Percentiles rank a stretch among this genome's conserved stretches.
Evolutionary conservation across 768 basidiomycete species (phyloP).

Genomic region (Pleurotus ostreatus): DNA sequence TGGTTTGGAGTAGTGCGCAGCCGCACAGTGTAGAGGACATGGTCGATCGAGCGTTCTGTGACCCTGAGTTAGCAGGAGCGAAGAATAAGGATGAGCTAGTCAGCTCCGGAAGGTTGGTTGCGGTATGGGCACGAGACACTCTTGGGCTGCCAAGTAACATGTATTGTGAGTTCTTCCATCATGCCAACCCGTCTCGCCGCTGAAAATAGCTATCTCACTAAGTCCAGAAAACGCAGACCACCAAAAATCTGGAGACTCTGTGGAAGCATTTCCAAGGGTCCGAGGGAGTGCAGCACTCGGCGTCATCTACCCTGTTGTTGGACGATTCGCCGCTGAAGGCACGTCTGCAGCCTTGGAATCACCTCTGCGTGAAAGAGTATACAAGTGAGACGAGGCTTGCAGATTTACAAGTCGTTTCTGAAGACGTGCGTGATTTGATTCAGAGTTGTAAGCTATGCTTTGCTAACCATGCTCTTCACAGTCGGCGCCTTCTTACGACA

Average conservation of each 20-base stretch:
- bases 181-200: neutral
- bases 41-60: slow-evolving; percentile 60
- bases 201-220: neutral
- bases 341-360: slow-evolving; percentile 75
- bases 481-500: neutral
- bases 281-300: slow-evolving; percentile 30
- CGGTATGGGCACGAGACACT: slow-evolving; percentile 79
- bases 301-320: slow-evolving; percentile 41
- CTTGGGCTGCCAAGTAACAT: slow-evolving; percentile 57
- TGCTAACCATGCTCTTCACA: no score
- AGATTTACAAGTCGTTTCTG: slow-evolving; percentile 19
- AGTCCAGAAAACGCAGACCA: slow-evolving; percentile 50
- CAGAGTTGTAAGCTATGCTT: no score
- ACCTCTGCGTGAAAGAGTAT: slow-evolving; percentile 75
- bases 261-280: slow-evolving; percentile 35
- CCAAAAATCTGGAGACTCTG: slow-evolving; percentile 71
- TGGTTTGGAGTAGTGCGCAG: slow-evolving; percentile 89
- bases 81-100: neutral
- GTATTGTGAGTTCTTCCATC: slow-evolving; percentile 52
- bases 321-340: slow-evolving; percentile 57
- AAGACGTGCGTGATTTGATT: no score
- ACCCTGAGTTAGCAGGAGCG: slow-evolving; percentile 22
- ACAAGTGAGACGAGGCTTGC: slow-evolving; percentile 34
- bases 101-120: slow-evolving; percentile 36
- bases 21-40: slow-evolving; percentile 75